Conservation (phyloP, 768 basidiomycete species). For the Rickenella mellea region DNA sequence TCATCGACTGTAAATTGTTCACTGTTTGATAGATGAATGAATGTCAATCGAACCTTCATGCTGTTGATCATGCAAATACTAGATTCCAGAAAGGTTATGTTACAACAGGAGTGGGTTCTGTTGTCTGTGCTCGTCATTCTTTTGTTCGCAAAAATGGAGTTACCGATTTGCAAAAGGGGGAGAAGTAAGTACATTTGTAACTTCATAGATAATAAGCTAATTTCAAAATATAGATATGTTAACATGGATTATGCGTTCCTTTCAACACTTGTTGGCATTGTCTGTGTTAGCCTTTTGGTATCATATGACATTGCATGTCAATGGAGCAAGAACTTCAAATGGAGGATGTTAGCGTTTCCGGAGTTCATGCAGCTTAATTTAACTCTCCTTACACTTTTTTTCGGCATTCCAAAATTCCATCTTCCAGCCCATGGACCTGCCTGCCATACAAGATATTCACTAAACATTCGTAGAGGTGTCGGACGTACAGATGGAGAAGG, state of each 20-base stretch:
- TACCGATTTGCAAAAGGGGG: constrained; percentile 13
- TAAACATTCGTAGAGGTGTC: constrained; percentile 17
- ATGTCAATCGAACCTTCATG: not conserved
- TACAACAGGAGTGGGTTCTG: too few species aligned
- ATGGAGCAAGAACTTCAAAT: constrained; percentile 8
- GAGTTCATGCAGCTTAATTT: not conserved
- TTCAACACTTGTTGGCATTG: not conserved
- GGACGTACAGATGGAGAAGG: constrained; percentile 27
- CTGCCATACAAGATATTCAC: constrained; percentile 16
- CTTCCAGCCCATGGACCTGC: constrained; percentile 14
- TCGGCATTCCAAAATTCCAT: constrained; percentile 23
- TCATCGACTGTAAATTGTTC: too few species aligned
- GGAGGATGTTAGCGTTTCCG: not conserved
- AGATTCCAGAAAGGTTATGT: not conserved
- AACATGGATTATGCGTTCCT: constrained; percentile 15
- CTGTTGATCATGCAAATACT: not conserved
- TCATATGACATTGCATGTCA: constrained; percentile 13
- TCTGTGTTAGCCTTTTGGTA: not conserved
- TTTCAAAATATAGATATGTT: constrained; percentile 7
- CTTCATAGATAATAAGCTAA: not conserved
- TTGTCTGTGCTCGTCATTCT: not conserved
- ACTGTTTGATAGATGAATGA: not conserved
- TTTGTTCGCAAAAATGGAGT: not conserved
- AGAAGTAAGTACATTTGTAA: constrained; percentile 10
- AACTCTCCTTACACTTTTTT: constrained; percentile 1